phyloP scores from a whole-genome alignment of 768 basidiomycete genomes.

The Podaxis rugospora region DNA sequence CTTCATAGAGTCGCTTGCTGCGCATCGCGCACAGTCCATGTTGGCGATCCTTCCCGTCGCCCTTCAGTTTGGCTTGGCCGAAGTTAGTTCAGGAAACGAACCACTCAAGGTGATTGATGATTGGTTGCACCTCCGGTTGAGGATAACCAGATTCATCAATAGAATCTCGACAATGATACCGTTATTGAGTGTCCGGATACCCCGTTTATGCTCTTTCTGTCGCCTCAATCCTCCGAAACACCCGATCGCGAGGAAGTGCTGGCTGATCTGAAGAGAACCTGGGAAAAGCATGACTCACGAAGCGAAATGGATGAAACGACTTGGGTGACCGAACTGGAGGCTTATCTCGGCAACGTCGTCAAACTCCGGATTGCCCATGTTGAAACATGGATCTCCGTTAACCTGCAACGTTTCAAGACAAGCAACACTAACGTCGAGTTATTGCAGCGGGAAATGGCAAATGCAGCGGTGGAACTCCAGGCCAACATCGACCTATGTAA shows the following conservation, averaged over 20 bases:
- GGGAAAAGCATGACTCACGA: constrained; percentile 28
- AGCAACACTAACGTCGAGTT: constrained; percentile 39
- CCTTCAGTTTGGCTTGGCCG: constrained; percentile 41
- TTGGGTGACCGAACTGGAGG: constrained; percentile 35
- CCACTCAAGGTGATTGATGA: constrained; percentile 40
- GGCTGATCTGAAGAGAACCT: constrained; percentile 19
- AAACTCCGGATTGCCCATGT: constrained; percentile 44
- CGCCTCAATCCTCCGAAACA: constrained; percentile 7
- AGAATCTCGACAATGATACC: constrained; percentile 53
- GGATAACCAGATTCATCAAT: background rate
- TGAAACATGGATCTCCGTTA: constrained; percentile 44
- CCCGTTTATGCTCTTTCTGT: constrained; percentile 28
- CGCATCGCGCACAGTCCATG: constrained; percentile 43
- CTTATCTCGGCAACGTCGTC: constrained; percentile 34
- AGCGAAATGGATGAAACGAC: constrained; percentile 30
- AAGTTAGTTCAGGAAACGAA: constrained; percentile 40
- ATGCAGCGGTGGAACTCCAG: constrained; percentile 38
- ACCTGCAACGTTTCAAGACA: constrained; percentile 42
- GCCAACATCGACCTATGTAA: constrained; percentile 45
- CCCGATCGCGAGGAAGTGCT: constrained; percentile 23
- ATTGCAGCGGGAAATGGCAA: constrained; percentile 40
- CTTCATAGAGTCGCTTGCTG: constrained; percentile 39
- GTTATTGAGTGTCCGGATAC: constrained; percentile 34
- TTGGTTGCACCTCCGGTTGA: too few relatives aligned
- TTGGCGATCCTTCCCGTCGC: constrained; percentile 40